phyloP scores from a whole-genome alignment of 108 stramenopile genomes.

The Cylindrotheca fusiformis region DNA sequence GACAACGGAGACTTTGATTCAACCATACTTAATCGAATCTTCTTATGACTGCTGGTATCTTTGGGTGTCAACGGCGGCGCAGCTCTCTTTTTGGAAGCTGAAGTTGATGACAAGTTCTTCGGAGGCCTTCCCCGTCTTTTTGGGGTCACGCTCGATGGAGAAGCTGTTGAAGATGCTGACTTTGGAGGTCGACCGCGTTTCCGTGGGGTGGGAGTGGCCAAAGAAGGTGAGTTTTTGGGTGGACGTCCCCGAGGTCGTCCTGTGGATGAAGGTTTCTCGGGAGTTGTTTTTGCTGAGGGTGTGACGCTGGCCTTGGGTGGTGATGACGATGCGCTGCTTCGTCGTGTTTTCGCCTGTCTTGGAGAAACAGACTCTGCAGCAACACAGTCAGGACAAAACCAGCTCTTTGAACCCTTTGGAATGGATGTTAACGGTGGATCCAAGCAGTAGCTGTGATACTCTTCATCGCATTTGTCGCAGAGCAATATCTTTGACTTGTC shows the following conservation, averaged over 20 bases:
- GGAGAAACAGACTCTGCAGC: slow-evolving; percentile 2
- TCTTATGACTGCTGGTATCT: no score
- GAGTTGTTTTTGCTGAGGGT: slow-evolving; percentile 9
- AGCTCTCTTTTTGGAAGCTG: background rate
- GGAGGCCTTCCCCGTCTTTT: slow-evolving; percentile 30
- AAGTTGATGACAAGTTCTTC: slow-evolving; percentile 15
- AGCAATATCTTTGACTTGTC: slow-evolving; percentile 41
- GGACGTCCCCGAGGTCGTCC: slow-evolving; percentile 26
- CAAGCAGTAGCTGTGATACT: slow-evolving; percentile 56
- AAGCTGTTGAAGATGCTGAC: background rate
- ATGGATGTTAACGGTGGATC: slow-evolving; percentile 30
- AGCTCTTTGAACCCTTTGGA: slow-evolving; percentile 34
- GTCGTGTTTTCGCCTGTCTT: slow-evolving; percentile 2
- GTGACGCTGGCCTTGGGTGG: no score
- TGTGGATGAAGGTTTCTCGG: slow-evolving; percentile 13
- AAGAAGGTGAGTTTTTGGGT: slow-evolving; percentile 23
- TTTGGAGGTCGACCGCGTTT: slow-evolving; percentile 31
- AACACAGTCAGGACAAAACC: slow-evolving; percentile 53
- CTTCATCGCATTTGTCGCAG: slow-evolving; percentile 44
- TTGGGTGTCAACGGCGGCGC: slow-evolving; percentile 2
- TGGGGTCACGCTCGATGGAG: slow-evolving; percentile 4
- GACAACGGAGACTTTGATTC: no score
- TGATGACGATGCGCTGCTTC: background rate
- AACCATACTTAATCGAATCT: no score
- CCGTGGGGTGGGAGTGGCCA: slow-evolving; percentile 6